Evolutionary conservation across 2,329 filamentous ascomycete species (phyloP).

Genomic region (Neopestalotiopsis sp.): DNA sequence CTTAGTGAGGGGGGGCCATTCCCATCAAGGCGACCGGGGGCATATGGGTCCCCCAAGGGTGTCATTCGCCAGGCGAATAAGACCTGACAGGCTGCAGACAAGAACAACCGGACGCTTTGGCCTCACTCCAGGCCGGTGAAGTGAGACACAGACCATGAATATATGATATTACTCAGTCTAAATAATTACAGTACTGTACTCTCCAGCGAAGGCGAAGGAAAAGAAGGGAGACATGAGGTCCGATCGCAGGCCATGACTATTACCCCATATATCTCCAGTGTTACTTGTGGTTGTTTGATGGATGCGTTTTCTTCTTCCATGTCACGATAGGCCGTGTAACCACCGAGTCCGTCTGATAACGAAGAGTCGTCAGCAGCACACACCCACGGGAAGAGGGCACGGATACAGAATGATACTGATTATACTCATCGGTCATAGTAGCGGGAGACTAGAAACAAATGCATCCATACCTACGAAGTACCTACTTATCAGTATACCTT

Average conservation of each 20-base stretch:
- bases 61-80: no score
- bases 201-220: neutral
- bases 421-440: neutral
- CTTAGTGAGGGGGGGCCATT: neutral
- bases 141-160: neutral
- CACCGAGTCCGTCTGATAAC: neutral
- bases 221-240: neutral
- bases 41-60: no score
- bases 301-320: neutral
- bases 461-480: neutral
- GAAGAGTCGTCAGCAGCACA: neutral
- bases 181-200: neutral
- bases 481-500: neutral
- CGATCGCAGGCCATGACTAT: neutral
- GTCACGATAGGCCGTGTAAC: neutral
- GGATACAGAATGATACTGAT: neutral
- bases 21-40: neutral
- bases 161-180: neutral
- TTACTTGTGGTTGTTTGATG: neutral
- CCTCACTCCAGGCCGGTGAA: neutral
- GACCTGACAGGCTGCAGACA: neutral
- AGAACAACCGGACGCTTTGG: neutral
- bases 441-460: neutral
- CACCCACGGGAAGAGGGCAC: neutral
- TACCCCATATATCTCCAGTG: neutral